Evolutionary conservation across 805 yeast genomes (phyloP), one percentile per base, ranked within the genome.

Genomic region (Dipodascus albidus): DNA sequence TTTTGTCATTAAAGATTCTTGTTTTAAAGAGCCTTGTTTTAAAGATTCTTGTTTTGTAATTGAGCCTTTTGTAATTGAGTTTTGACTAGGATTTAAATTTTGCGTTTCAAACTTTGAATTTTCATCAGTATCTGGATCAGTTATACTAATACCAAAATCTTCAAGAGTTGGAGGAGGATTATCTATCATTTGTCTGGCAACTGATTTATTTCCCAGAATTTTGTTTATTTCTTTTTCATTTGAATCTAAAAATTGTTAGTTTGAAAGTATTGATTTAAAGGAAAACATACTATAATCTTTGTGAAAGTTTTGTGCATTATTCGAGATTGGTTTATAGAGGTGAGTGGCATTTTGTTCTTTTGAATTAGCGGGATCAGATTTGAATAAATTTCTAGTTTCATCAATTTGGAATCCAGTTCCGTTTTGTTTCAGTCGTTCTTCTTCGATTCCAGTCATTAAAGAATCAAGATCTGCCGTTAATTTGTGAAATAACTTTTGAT

Each of bases 61-160:
- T n/a, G n/a, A n/a, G n/a, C n/a, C n/a, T n/a, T n/a, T n/a, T n/a
- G n/a, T n/a, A n/a, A n/a, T n/a, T n/a, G n/a, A n/a, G n/a, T 42
- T 11, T 27, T 27, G 9, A 27, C 33, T 11, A 11, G 6, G 6
- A 11, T 27, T 11, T 6, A 27, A 11, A 27, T 6, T 27, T 27
- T 6, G 33, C 33, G 9, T 27, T 27, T 6, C 9, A 27, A 6
- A 11, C 6, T 6, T n/a, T 42, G 22, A 20, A n/a, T 14, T 42
- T 8, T 42, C 15, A 4, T 4, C 9, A 42, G 6, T 31, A 14
- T 48, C 20, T n/a, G 31, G n/a, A 17, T 11, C 23, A 27, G 44
- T 31, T 11, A 19, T 17, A 27, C 48, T 41, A 47, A 54, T 23
- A 49, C 50, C n/a, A 49, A 52, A n/a, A 53, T 21, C 31, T 27